Evolutionary conservation across 106 monocot species (phyloP), one percentile per base, ranked within the genome.

Genomic region (Dactylorhiza incarnata): DNA sequence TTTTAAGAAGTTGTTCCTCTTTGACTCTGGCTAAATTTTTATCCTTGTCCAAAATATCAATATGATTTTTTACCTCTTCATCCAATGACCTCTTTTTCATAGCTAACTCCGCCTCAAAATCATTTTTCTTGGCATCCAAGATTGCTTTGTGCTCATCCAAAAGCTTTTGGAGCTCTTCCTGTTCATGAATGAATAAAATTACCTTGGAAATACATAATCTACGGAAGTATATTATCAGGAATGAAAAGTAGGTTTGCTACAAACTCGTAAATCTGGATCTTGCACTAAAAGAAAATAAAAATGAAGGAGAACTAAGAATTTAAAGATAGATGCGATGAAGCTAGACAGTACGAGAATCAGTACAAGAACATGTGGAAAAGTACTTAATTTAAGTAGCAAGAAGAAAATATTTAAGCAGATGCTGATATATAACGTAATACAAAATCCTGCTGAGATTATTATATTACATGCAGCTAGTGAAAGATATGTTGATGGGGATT

Each of bases 111-210:
- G 80, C 44, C 43, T 94, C 97, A 80, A 94, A 91, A 29, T 89
- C 97, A 23, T 73, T 80, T 44, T 77, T 86, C 80, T 94, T 94
- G 22, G 77, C 79, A 75, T 86, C 83, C 58, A 99, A 78, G 47
- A 48, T 24, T 50, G 78, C 75, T 48, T 83, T 83, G 72, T 99
- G 94, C 14, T 94, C 82, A 81, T 99, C 89, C 74, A 99, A 59
- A 77, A 99, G 87, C 86, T 89, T 99, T 79, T 99, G 91, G 8
- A 99, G 80, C 77, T 84, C 97, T 77, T 85, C 83, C 97, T 99
- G 17, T 16, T 20, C 6, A 72, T 72, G 48, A 72, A 22, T 49
- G 48, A 22, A 37, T 19, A 49, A 49, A 49, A 69, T 46, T 69
- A 69, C 7, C 1, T 69, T 69, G 7, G 19, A 69, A 46, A 16